Conservation (phyloP, 371 early-diverging fungal genomes). For the Rhizoclosmatium hyalinum region DNA sequence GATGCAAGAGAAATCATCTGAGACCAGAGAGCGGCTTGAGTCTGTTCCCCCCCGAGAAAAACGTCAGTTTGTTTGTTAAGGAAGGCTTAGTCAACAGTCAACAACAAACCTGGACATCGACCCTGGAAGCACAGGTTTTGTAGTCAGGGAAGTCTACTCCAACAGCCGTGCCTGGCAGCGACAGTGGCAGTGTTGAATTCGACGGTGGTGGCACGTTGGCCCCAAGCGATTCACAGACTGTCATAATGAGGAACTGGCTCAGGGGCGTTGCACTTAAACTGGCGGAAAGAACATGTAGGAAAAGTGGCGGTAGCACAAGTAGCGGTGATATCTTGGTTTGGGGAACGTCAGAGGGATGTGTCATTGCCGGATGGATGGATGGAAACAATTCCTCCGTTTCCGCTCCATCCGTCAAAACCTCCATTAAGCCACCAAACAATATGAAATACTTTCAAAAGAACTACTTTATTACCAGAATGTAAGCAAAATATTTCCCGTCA, state of each 20-base stretch:
- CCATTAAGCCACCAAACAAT: neutral
- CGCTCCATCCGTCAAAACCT: neutral
- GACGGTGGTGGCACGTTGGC: neutral
- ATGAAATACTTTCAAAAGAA: neutral
- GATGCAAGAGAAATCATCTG: slow-evolving; percentile 36
- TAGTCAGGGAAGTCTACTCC: slow-evolving; percentile 23
- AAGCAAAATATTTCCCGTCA: neutral
- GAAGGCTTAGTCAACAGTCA: neutral
- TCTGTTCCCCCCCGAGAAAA: neutral
- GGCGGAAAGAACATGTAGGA: slow-evolving; percentile 29
- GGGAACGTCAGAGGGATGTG: neutral
- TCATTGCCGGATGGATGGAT: neutral
- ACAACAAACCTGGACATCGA: slow-evolving; percentile 37
- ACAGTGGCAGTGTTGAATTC: neutral
- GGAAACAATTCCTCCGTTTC: neutral
- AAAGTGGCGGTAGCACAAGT: slow-evolving; percentile 17
- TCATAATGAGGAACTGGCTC: slow-evolving; percentile 31
- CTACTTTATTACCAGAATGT: neutral
- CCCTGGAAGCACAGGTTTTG: slow-evolving; percentile 31
- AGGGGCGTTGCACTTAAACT: slow-evolving; percentile 12
- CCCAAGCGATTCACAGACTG: slow-evolving; percentile 23
- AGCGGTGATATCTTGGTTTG: slow-evolving; percentile 2
- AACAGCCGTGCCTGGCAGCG: neutral
- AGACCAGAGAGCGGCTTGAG: slow-evolving; percentile 32
- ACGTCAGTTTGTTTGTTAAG: neutral